Evolutionary conservation across 306 rosid genomes (phyloP), one percentile per base, ranked within the genome.

Genomic region (Pyrus communis): DNA sequence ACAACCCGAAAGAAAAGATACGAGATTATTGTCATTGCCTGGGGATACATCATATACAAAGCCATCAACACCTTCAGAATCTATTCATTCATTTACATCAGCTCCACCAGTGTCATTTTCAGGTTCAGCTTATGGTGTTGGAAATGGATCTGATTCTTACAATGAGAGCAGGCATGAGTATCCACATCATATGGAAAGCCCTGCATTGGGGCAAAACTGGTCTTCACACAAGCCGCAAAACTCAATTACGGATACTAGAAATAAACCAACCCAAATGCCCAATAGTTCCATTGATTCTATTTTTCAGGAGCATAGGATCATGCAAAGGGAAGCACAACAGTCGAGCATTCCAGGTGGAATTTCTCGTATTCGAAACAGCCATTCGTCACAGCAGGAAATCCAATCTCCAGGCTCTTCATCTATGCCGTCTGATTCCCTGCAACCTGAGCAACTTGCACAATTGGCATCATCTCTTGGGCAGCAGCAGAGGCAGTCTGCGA

Each of bases 361-460:
- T 65, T 82, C 89, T 79, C 86, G 75, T 74, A 71, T 76, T 84
- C 76, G 86, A 73, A 84, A 80, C 59, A 64, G 38, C 82, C 75
- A 71, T 75, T 72, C 82, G 65, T 69, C 84, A 11, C 74, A 77
- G 30, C 87, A 73, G 61, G 91, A 86, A 77, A 80, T 78, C 5
- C 84, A 86, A 70, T 81, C 85, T 54, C 57, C 79, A 22, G 85
- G 80, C 74, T 85, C 91, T 80, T 64, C 78, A 40, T 72, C 90
- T 55, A 22, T 79, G 42, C 81, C 93, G 15, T 84, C 82, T 71
- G 84, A 85, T 35, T 52, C 89, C 69, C 81, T 85, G 72, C 93
- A 82, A 68, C 91, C 93, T 9, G 97, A 95, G 81, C 97, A 95
- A 79, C 96, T 91, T 72, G 90, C 88, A 30, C 97, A 87, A 52